Evolutionary conservation across 805 yeast species (phyloP).

Genomic region (Lipomyces lipofer): DNA sequence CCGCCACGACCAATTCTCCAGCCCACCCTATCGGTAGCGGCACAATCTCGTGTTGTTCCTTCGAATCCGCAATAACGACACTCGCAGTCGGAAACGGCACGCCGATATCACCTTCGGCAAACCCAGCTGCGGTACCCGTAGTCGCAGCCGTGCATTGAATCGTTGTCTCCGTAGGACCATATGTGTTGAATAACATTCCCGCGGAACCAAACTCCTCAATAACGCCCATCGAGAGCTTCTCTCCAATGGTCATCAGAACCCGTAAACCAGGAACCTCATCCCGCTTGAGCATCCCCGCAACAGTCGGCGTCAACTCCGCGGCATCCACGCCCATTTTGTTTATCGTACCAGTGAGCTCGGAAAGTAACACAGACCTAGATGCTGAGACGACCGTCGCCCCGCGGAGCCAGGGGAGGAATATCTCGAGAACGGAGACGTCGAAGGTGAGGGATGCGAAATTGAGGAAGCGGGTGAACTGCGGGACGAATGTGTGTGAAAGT

Average conservation of each 20-base stretch:
- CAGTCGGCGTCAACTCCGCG: constrained; percentile 34
- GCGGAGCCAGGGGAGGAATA: constrained; percentile 31
- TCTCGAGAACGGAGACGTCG: constrained; percentile 36
- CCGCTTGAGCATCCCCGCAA: constrained; percentile 27
- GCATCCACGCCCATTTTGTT: constrained; percentile 21
- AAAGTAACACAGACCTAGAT: constrained; percentile 16
- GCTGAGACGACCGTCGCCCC: constrained; percentile 30
- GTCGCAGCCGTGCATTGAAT: constrained; percentile 34
- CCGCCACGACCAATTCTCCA: constrained; percentile 37
- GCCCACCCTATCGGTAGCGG: constrained; percentile 34
- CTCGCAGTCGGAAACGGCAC: constrained; percentile 25
- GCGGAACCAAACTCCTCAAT: constrained; percentile 29
- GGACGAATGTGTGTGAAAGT: constrained; percentile 31
- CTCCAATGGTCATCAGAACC: constrained; percentile 33
- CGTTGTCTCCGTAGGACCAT: constrained; percentile 36
- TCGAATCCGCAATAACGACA: constrained; percentile 18
- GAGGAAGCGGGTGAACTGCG: constrained; percentile 28
- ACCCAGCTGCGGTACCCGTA: constrained; percentile 12
- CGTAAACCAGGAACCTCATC: constrained; percentile 19
- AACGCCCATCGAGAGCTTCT: constrained; percentile 29
- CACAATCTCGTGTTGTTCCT: constrained; percentile 1
- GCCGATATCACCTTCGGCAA: constrained; percentile 29
- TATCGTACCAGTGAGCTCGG: constrained; percentile 24
- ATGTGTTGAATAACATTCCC: constrained; percentile 29
- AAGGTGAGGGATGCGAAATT: constrained; percentile 35